Conservation (phyloP, 441 rosid genomes). For the Pelargonium fulgidum region DNA sequence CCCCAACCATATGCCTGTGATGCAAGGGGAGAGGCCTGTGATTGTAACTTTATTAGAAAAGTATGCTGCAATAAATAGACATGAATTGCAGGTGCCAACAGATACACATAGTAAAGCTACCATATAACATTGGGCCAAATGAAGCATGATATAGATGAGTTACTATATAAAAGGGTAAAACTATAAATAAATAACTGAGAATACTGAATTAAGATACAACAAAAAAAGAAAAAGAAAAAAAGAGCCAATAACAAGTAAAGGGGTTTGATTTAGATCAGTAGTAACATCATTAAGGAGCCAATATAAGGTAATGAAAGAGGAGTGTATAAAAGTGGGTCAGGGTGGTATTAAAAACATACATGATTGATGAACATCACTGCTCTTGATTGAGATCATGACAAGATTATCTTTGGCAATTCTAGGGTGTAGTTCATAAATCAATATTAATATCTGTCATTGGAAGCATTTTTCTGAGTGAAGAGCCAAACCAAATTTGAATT, state of each 20-base stretch:
- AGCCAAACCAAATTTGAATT: neutral
- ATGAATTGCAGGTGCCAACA: neutral
- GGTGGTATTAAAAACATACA: neutral
- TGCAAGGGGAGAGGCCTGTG: slow-evolving; percentile 91
- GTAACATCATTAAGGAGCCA: neutral
- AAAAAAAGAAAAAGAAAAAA: neutral
- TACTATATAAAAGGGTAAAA: too few relatives aligned
- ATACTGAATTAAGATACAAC: neutral
- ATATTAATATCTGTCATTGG: neutral
- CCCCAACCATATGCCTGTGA: slow-evolving; percentile 81
- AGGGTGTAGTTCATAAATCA: neutral
- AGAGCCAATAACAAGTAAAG: neutral
- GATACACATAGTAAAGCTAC: neutral
- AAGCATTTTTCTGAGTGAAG: neutral
- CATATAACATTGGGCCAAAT: neutral
- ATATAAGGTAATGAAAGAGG: neutral
- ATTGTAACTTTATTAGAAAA: slow-evolving; percentile 22
- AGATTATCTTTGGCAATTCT: neutral
- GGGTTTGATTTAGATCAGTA: neutral
- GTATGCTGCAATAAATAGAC: neutral
- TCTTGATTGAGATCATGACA: neutral
- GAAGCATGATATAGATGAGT: too few relatives aligned
- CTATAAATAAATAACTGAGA: neutral
- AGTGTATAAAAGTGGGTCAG: neutral
- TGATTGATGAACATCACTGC: neutral